Conservation (phyloP, 1,139 yeast genomes). For the Saccharomyces hybrid region DNA sequence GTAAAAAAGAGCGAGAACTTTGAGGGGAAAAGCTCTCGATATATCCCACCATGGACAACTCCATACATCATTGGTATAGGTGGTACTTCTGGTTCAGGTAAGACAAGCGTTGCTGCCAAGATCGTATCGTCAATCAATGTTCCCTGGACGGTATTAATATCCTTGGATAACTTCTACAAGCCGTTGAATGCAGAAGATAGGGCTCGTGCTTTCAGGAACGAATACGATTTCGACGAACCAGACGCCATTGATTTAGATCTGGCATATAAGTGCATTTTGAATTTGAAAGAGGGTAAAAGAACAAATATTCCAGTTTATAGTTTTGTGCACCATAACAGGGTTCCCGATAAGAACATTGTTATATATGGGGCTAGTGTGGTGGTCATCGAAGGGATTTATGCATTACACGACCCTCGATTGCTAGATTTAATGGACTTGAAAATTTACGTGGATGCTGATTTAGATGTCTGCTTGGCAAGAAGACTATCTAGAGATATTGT, state of each 20-base stretch:
- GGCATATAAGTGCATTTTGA: slow-evolving; percentile 53
- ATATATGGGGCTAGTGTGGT: slow-evolving; percentile 95
- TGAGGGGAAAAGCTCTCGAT: slow-evolving; percentile 22
- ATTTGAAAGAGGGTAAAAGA: slow-evolving; percentile 53
- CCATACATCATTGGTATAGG: slow-evolving; percentile 94
- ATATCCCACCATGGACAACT: slow-evolving; percentile 92
- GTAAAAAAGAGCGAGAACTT: neutral
- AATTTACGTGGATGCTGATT: slow-evolving; percentile 87
- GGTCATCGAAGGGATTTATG: slow-evolving; percentile 85
- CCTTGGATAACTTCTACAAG: slow-evolving; percentile 85
- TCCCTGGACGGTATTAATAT: slow-evolving; percentile 89
- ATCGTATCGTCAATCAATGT: slow-evolving; percentile 74
- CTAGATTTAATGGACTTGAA: slow-evolving; percentile 75
- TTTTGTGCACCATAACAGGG: slow-evolving; percentile 65
- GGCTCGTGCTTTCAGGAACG: slow-evolving; percentile 51
- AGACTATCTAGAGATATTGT: slow-evolving; percentile 80
- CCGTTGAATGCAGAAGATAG: slow-evolving; percentile 61
- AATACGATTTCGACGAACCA: slow-evolving; percentile 85
- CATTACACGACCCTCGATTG: slow-evolving; percentile 64
- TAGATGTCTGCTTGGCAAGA: slow-evolving; percentile 86
- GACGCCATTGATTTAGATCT: slow-evolving; percentile 72
- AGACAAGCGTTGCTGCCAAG: slow-evolving; percentile 82
- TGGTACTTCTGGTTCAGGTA: slow-evolving; percentile 93
- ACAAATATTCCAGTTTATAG: slow-evolving; percentile 84
- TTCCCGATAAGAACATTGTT: slow-evolving; percentile 53